Evolutionary conservation across 257 asterid species (phyloP).

Genomic region (Fraxinus quadrangulata): DNA sequence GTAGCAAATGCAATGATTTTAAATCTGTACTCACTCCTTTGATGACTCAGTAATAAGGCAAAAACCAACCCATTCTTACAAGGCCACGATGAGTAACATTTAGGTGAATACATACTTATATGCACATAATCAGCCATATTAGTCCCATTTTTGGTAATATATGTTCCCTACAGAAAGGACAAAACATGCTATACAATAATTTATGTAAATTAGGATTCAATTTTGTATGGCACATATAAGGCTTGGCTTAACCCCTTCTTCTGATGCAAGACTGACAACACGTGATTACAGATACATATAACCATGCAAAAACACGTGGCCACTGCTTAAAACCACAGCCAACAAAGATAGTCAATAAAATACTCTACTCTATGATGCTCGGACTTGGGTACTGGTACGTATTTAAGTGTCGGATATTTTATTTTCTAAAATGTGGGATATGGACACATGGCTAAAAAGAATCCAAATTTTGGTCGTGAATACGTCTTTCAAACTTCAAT

Average conservation of each 20-base stretch:
- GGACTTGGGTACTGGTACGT: too few relatives aligned
- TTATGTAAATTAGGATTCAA: background rate
- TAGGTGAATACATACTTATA: too few relatives aligned
- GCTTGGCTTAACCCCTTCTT: background rate
- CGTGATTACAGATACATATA: background rate
- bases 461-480: too few relatives aligned
- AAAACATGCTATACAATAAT: background rate
- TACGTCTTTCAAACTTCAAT: too few relatives aligned
- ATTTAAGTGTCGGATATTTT: too few relatives aligned
- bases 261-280: background rate
- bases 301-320: background rate
- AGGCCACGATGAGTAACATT: background rate
- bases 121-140: too few relatives aligned
- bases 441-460: too few relatives aligned
- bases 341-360: background rate
- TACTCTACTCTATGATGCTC: too few relatives aligned
- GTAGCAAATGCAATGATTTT: background rate
- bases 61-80: background rate
- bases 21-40: background rate
- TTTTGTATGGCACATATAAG: background rate
- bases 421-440: too few relatives aligned
- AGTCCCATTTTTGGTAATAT: background rate
- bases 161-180: background rate
- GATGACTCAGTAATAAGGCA: background rate
- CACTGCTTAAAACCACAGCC: background rate